Evolutionary conservation across 805 yeast genomes (phyloP), one percentile per base, ranked within the genome.

Genomic region (Helenozyma rhizophorensis): DNA sequence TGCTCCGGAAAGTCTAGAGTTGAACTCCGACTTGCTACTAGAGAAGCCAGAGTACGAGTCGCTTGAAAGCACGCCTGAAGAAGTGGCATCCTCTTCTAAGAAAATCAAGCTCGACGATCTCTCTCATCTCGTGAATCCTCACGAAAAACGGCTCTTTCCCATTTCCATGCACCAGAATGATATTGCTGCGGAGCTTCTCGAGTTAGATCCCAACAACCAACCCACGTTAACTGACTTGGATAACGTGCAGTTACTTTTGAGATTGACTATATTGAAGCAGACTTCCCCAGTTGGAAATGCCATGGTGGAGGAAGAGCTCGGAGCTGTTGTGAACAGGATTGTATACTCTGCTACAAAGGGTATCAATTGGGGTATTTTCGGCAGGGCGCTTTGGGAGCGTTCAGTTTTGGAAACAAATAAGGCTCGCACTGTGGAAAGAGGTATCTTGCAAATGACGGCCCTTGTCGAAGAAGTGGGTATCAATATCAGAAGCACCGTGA

Each of bases 341-440:
- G 62, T 90, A 14, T 74, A 73, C 56, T 68, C 71, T 9, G 50
- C 53, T 4, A 60, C 63, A 4, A 37, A 36, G 11, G 43, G 62
- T 1, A 70, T 74, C 12, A 83, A 85, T 55, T 88, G 96, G 88
- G 60, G 83, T 1, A 56, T 90, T 3, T 87, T 80, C 49, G 76
- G 89, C 2, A 70, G 89, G 41, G 83, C 95, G 0, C 63, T 93
- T 27, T 93, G 97, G 96, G 84, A 82, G 50, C 75, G 97, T 54
- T 86, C 96, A 6, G 48, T 84, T 14, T 64, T 89, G 23, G 98
- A 93, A 55, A 75, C 95, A 0, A 70, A 72, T 30, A 80, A 78
- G 44, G 78, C 95, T 1, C 80, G 83, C 53, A 90, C 97, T 1
- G 81, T 90, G 15, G 97, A 93, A 60, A 74, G 98, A 54, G 97